Conservation (phyloP, 2,329 filamentous ascomycete species). For the Aspergillus bombycis region DNA sequence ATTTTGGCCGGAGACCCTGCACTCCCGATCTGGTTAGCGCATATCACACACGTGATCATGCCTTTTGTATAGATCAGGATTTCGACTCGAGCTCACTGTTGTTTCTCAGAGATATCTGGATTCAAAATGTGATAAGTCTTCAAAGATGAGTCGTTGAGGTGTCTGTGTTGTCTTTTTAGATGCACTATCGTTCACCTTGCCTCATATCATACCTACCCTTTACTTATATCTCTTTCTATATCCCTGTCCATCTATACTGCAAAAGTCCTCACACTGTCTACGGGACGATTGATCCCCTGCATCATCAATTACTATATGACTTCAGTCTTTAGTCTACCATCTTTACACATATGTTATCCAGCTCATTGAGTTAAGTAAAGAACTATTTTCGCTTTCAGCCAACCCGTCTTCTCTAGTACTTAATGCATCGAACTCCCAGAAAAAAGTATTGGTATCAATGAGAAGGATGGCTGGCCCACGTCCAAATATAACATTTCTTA, state of each 20-base stretch:
- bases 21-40: slow-evolving; percentile 23
- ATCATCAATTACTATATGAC: neutral
- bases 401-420: neutral
- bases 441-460: neutral
- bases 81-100: neutral
- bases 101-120: neutral
- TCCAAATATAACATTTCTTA: neutral
- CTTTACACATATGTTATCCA: neutral
- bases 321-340: neutral
- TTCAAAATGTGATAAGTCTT: neutral
- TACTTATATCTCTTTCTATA: neutral
- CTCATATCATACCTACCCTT: neutral
- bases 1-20: slow-evolving; percentile 35
- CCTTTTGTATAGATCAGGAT: slow-evolving; percentile 13
- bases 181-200: too few relatives aligned
- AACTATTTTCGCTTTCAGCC: neutral
- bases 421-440: neutral
- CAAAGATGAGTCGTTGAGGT: neutral
- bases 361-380: neutral
- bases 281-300: neutral
- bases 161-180: neutral
- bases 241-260: neutral
- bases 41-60: slow-evolving; percentile 19
- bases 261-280: neutral
- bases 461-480: neutral